Evolutionary conservation across 2,329 filamentous ascomycete genomes (phyloP).

Genomic region (Calonectria ilicicola): DNA sequence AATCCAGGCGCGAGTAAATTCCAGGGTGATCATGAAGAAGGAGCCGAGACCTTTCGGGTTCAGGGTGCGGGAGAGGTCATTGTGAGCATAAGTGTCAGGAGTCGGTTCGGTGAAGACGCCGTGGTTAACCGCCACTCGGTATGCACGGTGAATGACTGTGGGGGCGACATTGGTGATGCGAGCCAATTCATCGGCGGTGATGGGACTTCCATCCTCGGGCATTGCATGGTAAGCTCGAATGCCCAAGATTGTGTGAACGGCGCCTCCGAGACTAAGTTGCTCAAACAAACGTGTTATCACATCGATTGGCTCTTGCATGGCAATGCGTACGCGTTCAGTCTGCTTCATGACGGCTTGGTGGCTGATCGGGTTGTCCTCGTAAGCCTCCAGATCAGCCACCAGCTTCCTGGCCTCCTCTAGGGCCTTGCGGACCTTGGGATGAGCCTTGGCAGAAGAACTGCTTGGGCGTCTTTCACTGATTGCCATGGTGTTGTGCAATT

Average conservation of each 20-base stretch:
- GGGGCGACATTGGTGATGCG: constrained; percentile 42
- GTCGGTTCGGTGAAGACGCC: constrained; percentile 46
- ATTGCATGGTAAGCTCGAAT: constrained; percentile 42
- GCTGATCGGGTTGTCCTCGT: constrained; percentile 37
- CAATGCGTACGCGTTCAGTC: constrained; percentile 36
- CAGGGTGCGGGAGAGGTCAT: constrained; percentile 44
- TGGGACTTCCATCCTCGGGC: constrained; percentile 38
- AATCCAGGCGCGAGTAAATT: constrained; percentile 44
- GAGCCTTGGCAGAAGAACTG: constrained; percentile 21
- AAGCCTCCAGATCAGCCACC: constrained; percentile 40
- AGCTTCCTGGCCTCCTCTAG: constrained; percentile 42
- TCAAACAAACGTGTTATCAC: constrained; percentile 41
- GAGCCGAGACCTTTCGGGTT: constrained; percentile 43
- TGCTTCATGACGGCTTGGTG: constrained; percentile 40
- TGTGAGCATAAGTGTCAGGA: constrained; percentile 47
- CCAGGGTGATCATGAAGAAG: constrained; percentile 47
- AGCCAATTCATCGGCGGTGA: constrained; percentile 36
- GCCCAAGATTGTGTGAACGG: constrained; percentile 43
- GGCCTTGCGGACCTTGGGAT: constrained; percentile 41
- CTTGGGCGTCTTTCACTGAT: not conserved
- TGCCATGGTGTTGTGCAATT: not conserved
- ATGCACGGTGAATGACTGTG: constrained; percentile 46
- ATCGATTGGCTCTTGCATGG: constrained; percentile 44
- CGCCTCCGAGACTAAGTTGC: constrained; percentile 35
- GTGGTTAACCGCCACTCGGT: constrained; percentile 45